phyloP scores from a whole-genome alignment of 192 early-diverging fungal species.

The Coemansia sp. region DNA sequence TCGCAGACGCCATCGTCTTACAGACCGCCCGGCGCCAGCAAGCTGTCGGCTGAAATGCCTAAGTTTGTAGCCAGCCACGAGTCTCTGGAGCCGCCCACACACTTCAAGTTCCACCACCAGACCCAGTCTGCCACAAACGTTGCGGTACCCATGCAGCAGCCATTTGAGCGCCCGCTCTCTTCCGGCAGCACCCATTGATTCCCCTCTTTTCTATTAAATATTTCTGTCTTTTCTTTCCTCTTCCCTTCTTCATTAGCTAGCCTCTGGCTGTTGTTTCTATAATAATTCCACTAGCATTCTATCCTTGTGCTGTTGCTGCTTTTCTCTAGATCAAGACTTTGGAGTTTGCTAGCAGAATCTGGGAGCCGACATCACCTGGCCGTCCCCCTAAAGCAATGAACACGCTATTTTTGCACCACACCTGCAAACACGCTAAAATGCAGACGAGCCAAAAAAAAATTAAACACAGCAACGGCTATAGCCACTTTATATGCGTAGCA shows the following conservation, averaged over 20 bases:
- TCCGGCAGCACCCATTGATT: slow-evolving; percentile 14
- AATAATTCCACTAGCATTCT: too few species aligned
- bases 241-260: background rate
- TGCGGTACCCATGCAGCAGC: background rate
- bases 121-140: slow-evolving; percentile 38
- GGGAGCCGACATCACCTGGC: background rate
- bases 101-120: slow-evolving; percentile 34
- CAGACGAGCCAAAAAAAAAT: too few species aligned
- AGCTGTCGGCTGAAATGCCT: slow-evolving; percentile 13
- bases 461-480: too few species aligned
- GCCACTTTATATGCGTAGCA: too few species aligned
- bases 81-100: slow-evolving; percentile 20
- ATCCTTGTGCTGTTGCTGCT: background rate
- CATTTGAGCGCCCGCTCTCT: slow-evolving; percentile 7
- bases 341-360: too few species aligned
- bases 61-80: background rate
- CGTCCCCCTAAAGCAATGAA: background rate
- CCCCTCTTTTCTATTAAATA: background rate
- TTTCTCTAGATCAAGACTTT: too few species aligned
- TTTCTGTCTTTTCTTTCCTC: background rate
- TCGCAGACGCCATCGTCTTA: slow-evolving; percentile 9
- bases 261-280: background rate
- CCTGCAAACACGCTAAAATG: background rate
- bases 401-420: background rate
- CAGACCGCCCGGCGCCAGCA: slow-evolving; percentile 5